A percentile compares a stretch with the other conserved stretches of the same genome.
These are phyloP conservation scores for Serendipita sp. DNA, from an alignment of 768 basidiomycete species.

Conservation along the genomic window DNA sequence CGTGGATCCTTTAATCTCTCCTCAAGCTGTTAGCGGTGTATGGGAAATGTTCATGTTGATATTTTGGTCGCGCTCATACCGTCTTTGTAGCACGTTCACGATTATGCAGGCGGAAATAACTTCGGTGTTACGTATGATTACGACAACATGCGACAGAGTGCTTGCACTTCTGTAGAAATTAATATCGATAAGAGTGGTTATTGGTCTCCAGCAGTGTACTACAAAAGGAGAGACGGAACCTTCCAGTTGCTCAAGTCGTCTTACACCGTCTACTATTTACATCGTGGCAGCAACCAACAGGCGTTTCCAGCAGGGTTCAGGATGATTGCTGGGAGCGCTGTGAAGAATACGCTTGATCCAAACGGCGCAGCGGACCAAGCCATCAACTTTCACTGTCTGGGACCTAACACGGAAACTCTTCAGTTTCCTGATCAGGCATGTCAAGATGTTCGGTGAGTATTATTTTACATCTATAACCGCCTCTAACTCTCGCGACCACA, in stretches of 20 bases:
- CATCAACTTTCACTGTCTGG: constrained; percentile 1
- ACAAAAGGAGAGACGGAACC: background rate
- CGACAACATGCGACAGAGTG: background rate
- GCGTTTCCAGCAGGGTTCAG: constrained; percentile 7
- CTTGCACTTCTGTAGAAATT: background rate
- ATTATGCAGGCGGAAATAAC: background rate
- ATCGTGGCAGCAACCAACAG: constrained; percentile 3
- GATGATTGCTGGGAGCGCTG: constrained; percentile 7
- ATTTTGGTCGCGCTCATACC: background rate
- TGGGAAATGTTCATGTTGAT: background rate
- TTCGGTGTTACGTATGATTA: constrained; percentile 2
- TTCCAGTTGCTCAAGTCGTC: background rate
- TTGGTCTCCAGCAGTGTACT: background rate
- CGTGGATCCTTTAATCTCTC: background rate
- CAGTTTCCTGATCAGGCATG: background rate
- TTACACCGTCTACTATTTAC: constrained; percentile 6
- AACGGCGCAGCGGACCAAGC: background rate
- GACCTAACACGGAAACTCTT: background rate
- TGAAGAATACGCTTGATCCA: background rate
- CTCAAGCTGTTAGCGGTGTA: constrained; percentile 1
- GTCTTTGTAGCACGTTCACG: background rate
- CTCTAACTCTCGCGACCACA: background rate
- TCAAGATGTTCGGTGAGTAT: background rate
- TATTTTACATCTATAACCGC: background rate
- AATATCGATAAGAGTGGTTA: background rate